Base-by-base conservation (phyloP, 208 protist genomes). In the Sergeia podlipaevii region DNA sequence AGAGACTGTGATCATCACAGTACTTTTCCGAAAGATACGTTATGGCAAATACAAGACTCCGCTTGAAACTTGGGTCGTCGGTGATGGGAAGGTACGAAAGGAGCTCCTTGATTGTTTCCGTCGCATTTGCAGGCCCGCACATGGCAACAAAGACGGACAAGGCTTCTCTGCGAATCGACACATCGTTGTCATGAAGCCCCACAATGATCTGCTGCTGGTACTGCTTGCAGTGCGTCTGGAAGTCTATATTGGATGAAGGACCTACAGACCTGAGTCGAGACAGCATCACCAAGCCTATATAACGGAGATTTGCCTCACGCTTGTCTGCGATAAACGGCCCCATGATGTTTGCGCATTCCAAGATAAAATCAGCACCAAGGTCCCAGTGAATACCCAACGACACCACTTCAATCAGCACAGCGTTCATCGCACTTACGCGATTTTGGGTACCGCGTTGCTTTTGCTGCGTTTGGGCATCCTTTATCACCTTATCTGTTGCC, bases 91-190 rank as follows among this genome's bases (percentile, higher is more conserved):
- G 74, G 57, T 97, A 98, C 39, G 81, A 78, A 13, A 98, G 76
- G 11, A 99, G 83, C 62, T 98, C 91, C 26, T 80, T 71, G 38
- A 98, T 93, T 33, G 99, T 98, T 42, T 93, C 75, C 24, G 83
- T 77, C 28, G 80, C 70, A 58, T 93, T 98, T 21, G 62, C 60
- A 3, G 74, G 55, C 70, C 98, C 95, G 85, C 98, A 99, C 85
- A 99, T 97, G 38, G 72, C 79, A 62, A 98, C 98, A 6, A 99
- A 70, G 20, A 99, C 85, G 65, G 99, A 96, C 4, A 99, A 75
- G 17, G 98, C 97, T 51, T 97, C 90, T 24, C 91, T 85, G 21
- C 97, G 93, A 50, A 99, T 97, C 21, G 90, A 98, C 36, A 98
- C 93, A 80, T 99, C 98, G 15, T 82, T 43, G 65, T 99, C 97